These are phyloP conservation scores for Pichia sp. DNA, from an alignment of 1,139 yeast genomes.

Conservation along the genomic window DNA sequence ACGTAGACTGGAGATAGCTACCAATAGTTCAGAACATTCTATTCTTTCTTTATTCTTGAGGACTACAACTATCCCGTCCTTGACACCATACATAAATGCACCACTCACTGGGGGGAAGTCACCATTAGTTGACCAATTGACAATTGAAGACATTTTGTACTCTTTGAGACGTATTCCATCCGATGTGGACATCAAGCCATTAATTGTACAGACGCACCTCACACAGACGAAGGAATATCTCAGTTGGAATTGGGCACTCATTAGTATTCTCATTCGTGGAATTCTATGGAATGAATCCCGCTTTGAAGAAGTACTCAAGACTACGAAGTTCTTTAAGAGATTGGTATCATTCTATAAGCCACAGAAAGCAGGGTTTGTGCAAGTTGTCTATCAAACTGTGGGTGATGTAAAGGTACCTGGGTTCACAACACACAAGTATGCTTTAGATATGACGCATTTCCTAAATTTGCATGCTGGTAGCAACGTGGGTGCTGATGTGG, in stretches of 20 bases:
- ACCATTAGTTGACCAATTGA: slow-evolving; percentile 3
- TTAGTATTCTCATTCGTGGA: slow-evolving; percentile 66
- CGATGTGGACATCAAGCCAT: slow-evolving; percentile 59
- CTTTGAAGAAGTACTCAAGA: slow-evolving; percentile 70
- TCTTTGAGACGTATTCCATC: slow-evolving; percentile 3
- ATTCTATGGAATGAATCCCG: slow-evolving; percentile 67
- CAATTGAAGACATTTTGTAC: neutral
- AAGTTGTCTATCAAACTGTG: slow-evolving; percentile 37
- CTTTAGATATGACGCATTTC: no score
- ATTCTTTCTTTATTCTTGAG: slow-evolving; percentile 2
- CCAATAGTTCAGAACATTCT: neutral
- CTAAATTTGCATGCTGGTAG: no score
- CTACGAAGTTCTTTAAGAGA: slow-evolving; percentile 81
- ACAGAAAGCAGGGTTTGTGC: slow-evolving; percentile 56
- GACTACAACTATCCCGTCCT: slow-evolving; percentile 5
- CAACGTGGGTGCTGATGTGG: no score
- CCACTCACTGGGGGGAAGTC: neutral
- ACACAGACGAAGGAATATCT: slow-evolving; percentile 70
- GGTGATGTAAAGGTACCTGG: neutral
- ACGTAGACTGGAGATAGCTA: neutral
- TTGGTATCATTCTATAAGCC: slow-evolving; percentile 86
- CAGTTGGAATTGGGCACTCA: slow-evolving; percentile 83
- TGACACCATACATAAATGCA: slow-evolving; percentile 2
- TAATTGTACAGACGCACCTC: slow-evolving; percentile 64
- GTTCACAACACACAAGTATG: slow-evolving; percentile 1